A percentile compares a stretch with the other conserved stretches of the same genome.
phyloP scores from a whole-genome alignment of 2,329 filamentous ascomycete species.

The Penicillium sp. region DNA sequence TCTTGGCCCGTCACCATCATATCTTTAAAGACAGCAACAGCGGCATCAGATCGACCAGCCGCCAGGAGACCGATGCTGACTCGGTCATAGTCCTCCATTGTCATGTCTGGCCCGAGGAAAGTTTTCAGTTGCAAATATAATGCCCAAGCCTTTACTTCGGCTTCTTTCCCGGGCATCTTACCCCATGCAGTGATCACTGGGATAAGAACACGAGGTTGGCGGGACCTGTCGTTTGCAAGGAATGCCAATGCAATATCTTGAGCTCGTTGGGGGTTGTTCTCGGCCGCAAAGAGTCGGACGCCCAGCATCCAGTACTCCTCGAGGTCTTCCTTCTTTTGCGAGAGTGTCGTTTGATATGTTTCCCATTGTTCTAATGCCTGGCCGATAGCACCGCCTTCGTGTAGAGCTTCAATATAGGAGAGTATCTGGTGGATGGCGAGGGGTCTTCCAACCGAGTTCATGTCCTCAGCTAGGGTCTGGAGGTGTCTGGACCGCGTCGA shows the following conservation, averaged over 20 bases:
- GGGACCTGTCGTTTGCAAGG: slow-evolving; percentile 49
- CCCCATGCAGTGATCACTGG: slow-evolving; percentile 72
- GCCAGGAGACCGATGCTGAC: slow-evolving; percentile 72
- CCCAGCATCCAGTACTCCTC: slow-evolving; percentile 54
- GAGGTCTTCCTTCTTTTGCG: slow-evolving; percentile 44
- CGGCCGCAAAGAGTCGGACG: slow-evolving; percentile 54
- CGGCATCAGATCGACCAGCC: slow-evolving; percentile 65
- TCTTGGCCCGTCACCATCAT: slow-evolving; percentile 73
- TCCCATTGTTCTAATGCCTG: slow-evolving; percentile 68
- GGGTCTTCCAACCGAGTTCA: slow-evolving; percentile 60
- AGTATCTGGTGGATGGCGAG: slow-evolving; percentile 64
- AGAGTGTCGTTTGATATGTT: slow-evolving; percentile 58
- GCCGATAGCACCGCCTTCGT: slow-evolving; percentile 62
- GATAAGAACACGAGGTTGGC: slow-evolving; percentile 52
- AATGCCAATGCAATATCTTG: slow-evolving; percentile 53
- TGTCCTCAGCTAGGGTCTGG: slow-evolving; percentile 66
- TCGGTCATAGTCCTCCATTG: slow-evolving; percentile 74
- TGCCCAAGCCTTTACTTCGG: slow-evolving; percentile 66
- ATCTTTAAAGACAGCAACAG: slow-evolving; percentile 78
- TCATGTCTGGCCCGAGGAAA: slow-evolving; percentile 63
- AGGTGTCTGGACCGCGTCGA: slow-evolving; percentile 62
- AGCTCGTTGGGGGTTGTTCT: slow-evolving; percentile 53
- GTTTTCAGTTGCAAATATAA: slow-evolving; percentile 67
- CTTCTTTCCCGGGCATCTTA: slow-evolving; percentile 52
- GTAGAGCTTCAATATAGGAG: slow-evolving; percentile 69